A percentile compares a stretch with the other conserved stretches of the same genome.
Conservation (phyloP, 176 grass and related monocot species). For the sorghum (Sorghum bicolor) region Sorghum_bicolor_NCBIv3 NC_012873.2:1311001-1311500, state of each 20-base stretch:
- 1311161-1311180: neutral
- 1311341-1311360: slow-evolving; percentile 97
- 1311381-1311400: slow-evolving; percentile 58
- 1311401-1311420: neutral
- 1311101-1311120: slow-evolving; percentile 75
- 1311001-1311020: slow-evolving; percentile 79
- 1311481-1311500: neutral
- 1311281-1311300: slow-evolving; percentile 81
- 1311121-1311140: slow-evolving; percentile 90
- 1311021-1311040: slow-evolving; percentile 61
- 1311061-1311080: slow-evolving; percentile 16
- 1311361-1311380: slow-evolving; percentile 78
- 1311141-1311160: slow-evolving; percentile 38
- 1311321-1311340: slow-evolving; percentile 87
- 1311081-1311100: slow-evolving; percentile 51
- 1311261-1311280: slow-evolving; percentile 51
- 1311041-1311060: neutral
- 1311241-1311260: slow-evolving; percentile 11
- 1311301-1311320: slow-evolving; percentile 90
- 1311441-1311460: slow-evolving; percentile 1
- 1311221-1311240: neutral
- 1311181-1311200: neutral
- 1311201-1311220: neutral
- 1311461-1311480: neutral
- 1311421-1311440: neutral